Percentiles rank a stretch among this genome's conserved stretches.
Evolutionary conservation across 192 early-diverging fungal genomes (phyloP).

Genomic region (Linnemannia schmuckeri): DNA sequence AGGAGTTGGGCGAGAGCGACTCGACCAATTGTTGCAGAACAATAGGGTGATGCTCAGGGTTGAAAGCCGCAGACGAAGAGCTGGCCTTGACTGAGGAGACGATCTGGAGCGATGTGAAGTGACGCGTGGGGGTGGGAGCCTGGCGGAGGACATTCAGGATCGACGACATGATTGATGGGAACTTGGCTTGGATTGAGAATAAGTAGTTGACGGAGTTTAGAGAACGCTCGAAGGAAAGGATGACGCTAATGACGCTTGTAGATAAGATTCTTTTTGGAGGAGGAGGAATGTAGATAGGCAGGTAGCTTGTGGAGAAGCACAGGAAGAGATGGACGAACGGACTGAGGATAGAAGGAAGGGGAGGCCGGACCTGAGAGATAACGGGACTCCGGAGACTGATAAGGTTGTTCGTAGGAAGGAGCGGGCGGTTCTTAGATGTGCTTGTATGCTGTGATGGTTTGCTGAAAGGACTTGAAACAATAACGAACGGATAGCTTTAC

Average conservation of each 20-base stretch:
- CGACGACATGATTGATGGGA: slow-evolving; percentile 39
- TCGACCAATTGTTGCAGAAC: slow-evolving; percentile 51
- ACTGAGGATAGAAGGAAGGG: not conserved
- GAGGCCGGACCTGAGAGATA: slow-evolving; percentile 25
- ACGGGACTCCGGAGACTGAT: slow-evolving; percentile 10
- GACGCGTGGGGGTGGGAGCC: slow-evolving; percentile 49
- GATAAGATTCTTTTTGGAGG: slow-evolving; percentile 7
- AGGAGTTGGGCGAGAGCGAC: slow-evolving; percentile 36
- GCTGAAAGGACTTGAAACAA: not conserved
- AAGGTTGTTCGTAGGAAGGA: not conserved
- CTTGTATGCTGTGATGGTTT: not conserved
- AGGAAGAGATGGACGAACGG: not conserved
- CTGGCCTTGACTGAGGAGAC: slow-evolving; percentile 8
- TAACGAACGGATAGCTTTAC: not conserved
- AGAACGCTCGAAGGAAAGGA: not conserved
- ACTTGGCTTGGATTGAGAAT: not conserved
- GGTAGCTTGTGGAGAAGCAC: slow-evolving; percentile 1
- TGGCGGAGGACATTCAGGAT: slow-evolving; percentile 52
- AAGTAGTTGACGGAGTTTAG: not conserved
- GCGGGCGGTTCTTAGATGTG: not conserved
- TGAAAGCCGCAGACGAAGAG: slow-evolving; percentile 20
- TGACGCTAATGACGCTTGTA: slow-evolving; percentile 3
- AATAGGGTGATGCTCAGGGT: slow-evolving; percentile 54
- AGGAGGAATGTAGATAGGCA: not conserved
- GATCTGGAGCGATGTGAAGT: slow-evolving; percentile 47